Percentiles rank a stretch among this genome's conserved stretches.
These are phyloP conservation scores for Heliocybe sulcata DNA, from an alignment of 1,284 basidiomycete species.

Conservation along the genomic window DNA sequence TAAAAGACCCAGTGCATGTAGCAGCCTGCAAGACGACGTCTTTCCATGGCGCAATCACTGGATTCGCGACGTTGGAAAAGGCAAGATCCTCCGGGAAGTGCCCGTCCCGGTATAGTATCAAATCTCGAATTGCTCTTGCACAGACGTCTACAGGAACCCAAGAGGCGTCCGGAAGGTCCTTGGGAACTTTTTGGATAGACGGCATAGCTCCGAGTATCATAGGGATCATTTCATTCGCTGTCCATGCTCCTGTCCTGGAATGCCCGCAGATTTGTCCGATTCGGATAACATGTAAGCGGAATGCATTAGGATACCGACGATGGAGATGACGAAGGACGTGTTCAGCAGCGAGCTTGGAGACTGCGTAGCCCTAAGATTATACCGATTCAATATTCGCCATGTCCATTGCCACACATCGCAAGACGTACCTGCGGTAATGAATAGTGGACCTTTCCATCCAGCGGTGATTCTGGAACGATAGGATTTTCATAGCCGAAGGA, in stretches of 20 bases:
- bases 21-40: neutral
- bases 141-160: slow-evolving; percentile 13
- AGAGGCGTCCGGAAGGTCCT: slow-evolving; percentile 9
- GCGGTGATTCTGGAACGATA: neutral
- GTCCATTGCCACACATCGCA: slow-evolving; percentile 8
- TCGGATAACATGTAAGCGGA: slow-evolving; percentile 9
- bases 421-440: neutral
- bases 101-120: neutral
- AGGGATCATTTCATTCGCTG: slow-evolving; percentile 11
- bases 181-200: slow-evolving; percentile 3
- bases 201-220: slow-evolving; percentile 11
- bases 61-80: neutral
- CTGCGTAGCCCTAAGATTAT: slow-evolving; percentile 14
- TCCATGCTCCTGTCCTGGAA: slow-evolving; percentile 8
- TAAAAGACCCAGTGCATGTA: neutral
- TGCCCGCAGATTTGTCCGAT: slow-evolving; percentile 13
- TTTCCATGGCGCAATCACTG: neutral
- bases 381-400: neutral
- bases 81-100: neutral
- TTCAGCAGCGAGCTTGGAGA: slow-evolving; percentile 16
- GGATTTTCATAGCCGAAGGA: neutral
- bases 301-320: neutral
- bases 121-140: slow-evolving; percentile 8
- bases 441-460: neutral
- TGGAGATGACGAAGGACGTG: slow-evolving; percentile 10